Percentiles rank a stretch among this genome's conserved stretches.
phyloP scores from a whole-genome alignment of 2,329 filamentous ascomycete genomes.

The Talaromyces sp. region DNA sequence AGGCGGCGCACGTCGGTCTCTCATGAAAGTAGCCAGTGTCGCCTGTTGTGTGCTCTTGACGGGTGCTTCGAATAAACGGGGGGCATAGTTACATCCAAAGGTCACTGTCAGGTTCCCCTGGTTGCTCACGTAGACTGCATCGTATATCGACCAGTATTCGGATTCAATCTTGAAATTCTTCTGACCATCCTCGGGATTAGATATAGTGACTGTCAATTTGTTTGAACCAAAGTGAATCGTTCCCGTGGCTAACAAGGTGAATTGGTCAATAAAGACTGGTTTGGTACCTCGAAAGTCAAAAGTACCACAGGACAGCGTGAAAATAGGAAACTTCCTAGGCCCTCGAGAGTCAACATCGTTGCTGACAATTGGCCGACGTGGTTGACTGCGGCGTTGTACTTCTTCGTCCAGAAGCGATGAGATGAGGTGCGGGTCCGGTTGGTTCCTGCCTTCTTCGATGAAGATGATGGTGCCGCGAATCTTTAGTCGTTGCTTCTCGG shows the following conservation, averaged over 20 bases:
- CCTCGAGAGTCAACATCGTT: constrained; percentile 13
- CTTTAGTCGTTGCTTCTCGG: constrained; percentile 19
- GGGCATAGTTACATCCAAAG: constrained; percentile 40
- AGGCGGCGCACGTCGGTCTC: constrained; percentile 16
- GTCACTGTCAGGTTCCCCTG: constrained; percentile 37
- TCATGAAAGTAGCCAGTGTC: neutral
- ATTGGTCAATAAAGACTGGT: constrained; percentile 45
- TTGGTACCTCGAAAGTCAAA: constrained; percentile 42
- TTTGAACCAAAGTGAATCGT: constrained; percentile 46
- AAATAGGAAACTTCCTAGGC: constrained; percentile 23
- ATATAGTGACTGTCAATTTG: constrained; percentile 43
- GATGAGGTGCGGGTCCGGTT: constrained; percentile 24
- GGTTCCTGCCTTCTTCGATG: constrained; percentile 23
- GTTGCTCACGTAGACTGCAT: constrained; percentile 25
- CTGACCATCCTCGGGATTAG: constrained; percentile 37
- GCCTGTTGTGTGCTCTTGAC: neutral
- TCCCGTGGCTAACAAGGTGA: constrained; percentile 22
- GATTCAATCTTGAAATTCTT: constrained; percentile 38
- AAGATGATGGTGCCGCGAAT: constrained; percentile 24
- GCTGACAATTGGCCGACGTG: constrained; percentile 8
- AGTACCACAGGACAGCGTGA: constrained; percentile 49
- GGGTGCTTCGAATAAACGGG: constrained; percentile 23
- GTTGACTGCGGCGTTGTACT: constrained; percentile 18
- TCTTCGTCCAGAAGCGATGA: constrained; percentile 25
- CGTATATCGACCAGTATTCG: constrained; percentile 24